Evolutionary conservation across 345 rosid genomes (phyloP).

Genomic region (Linum usitatissimum): DNA sequence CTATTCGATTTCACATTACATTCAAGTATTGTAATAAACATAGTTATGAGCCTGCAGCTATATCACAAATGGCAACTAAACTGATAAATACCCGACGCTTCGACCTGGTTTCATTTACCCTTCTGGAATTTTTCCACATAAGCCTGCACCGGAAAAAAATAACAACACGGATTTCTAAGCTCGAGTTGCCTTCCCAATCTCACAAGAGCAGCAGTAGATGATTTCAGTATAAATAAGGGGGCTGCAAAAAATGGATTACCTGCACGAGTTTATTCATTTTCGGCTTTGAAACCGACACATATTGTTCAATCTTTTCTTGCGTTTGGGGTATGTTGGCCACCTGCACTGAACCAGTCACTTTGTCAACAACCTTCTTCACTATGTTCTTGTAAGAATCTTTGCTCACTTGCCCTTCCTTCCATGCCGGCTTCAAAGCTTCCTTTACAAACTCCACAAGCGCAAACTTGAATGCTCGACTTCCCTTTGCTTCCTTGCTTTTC

Average conservation of each 20-base stretch:
- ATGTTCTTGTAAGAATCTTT: constrained; percentile 88
- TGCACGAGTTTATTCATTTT: constrained; percentile 90
- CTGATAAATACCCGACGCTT: background rate
- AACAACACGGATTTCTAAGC: background rate
- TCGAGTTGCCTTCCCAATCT: background rate
- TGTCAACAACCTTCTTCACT: constrained; percentile 92
- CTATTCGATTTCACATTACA: no score
- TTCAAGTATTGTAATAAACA: background rate
- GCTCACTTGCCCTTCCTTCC: constrained; percentile 89
- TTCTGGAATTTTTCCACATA: constrained; percentile 45
- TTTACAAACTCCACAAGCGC: constrained; percentile 81
- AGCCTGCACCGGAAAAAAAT: constrained; percentile 31
- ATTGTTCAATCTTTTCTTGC: constrained; percentile 79
- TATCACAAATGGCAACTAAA: background rate
- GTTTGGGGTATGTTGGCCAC: constrained; percentile 73
- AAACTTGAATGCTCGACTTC: constrained; percentile 70
- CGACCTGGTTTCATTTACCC: constrained; percentile 25
- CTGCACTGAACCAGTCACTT: constrained; percentile 72
- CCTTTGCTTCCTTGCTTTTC: constrained; percentile 69
- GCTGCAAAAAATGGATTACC: constrained; percentile 29
- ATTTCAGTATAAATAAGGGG: constrained; percentile 1
- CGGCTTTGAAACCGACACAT: constrained; percentile 67
- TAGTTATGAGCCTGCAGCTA: background rate
- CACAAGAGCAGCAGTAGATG: background rate
- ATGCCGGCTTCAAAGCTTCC: constrained; percentile 79